phyloP scores from a whole-genome alignment of 2,329 filamentous ascomycete genomes.

The Calonectria crousiana region DNA sequence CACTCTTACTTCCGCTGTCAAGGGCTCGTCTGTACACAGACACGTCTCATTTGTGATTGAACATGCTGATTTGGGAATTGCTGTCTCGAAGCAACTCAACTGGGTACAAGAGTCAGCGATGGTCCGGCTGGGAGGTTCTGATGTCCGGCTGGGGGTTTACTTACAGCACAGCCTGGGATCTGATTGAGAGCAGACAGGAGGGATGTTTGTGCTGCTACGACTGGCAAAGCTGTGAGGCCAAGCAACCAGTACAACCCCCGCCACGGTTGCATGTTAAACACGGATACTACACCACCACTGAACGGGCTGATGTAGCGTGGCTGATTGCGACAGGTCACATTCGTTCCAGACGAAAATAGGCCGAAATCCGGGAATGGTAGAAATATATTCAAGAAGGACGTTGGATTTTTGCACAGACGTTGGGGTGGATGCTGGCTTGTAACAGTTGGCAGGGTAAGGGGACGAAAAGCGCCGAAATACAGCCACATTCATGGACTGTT shows the following conservation, averaged over 20 bases:
- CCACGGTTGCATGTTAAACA: background rate
- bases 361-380: background rate
- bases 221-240: background rate
- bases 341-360: background rate
- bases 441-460: background rate
- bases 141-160: background rate
- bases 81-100: background rate
- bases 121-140: too few relatives aligned
- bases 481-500: background rate
- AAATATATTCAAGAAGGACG: background rate
- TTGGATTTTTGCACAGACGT: background rate
- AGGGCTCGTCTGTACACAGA: background rate
- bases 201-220: background rate
- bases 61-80: background rate
- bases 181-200: background rate
- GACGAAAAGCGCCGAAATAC: conserved; percentile 4
- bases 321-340: background rate
- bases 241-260: background rate
- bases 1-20: background rate
- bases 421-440: background rate
- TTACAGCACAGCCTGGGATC: background rate
- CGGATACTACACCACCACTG: background rate
- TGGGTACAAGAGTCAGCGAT: background rate
- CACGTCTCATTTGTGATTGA: background rate
- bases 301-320: background rate